phyloP scores from a whole-genome alignment of 495 filamentous ascomycete species.

The Neurospora sp. region DNA sequence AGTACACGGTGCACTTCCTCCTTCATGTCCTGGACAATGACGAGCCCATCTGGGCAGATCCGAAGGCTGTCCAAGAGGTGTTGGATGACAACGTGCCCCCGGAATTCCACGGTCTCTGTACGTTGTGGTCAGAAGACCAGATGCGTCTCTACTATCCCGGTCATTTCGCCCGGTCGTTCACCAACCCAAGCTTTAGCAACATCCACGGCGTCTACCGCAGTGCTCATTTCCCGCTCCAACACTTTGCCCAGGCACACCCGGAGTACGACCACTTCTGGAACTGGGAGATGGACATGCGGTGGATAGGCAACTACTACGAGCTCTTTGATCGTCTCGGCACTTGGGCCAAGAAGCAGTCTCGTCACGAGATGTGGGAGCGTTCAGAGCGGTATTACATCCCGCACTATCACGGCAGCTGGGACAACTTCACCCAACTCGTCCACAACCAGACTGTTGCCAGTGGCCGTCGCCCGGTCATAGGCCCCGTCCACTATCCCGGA shows the following conservation, averaged over 20 bases:
- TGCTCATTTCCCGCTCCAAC: conserved; percentile 82
- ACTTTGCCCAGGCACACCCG: conserved; percentile 79
- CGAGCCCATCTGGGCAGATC: conserved; percentile 54
- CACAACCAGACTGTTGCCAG: conserved; percentile 39
- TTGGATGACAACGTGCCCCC: conserved; percentile 67
- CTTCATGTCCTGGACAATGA: conserved; percentile 64
- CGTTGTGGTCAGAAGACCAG: conserved; percentile 87
- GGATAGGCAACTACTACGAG: conserved; percentile 89
- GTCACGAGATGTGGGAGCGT: conserved; percentile 84
- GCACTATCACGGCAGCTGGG: conserved; percentile 73
- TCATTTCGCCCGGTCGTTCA: conserved; percentile 55
- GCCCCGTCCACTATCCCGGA: conserved; percentile 56
- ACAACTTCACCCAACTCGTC: conserved; percentile 58
- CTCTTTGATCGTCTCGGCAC: conserved; percentile 63
- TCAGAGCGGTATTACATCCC: conserved; percentile 87
- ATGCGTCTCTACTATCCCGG: conserved; percentile 81
- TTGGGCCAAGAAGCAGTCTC: conserved; percentile 73
- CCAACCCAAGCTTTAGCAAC: conserved; percentile 48
- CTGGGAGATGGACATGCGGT: conserved; percentile 95
- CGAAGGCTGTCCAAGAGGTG: conserved; percentile 40
- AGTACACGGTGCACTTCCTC: conserved; percentile 74
- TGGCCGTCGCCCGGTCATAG: conserved; percentile 63
- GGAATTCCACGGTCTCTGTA: conserved; percentile 81
- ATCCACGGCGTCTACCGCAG: conserved; percentile 87
- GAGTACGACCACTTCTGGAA: conserved; percentile 97